Conservation (phyloP, 1,284 basidiomycete species). For the Trametes hirsuta region DNA sequence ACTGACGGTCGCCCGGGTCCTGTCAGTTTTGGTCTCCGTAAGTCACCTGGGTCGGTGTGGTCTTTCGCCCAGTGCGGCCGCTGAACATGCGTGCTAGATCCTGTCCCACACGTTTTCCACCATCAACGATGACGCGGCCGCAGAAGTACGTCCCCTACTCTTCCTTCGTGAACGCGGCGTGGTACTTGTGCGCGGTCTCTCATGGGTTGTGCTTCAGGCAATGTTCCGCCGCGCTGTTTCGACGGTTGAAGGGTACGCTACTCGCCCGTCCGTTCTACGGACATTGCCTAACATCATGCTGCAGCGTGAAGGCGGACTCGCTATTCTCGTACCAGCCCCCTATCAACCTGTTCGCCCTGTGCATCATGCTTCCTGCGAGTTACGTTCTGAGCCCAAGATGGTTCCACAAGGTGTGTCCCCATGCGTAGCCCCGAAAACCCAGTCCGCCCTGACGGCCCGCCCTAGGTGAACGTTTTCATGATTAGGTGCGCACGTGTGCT, state of each 20-base stretch:
- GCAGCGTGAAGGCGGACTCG: conserved; percentile 83
- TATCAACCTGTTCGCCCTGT: conserved; percentile 82
- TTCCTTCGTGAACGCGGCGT: background rate
- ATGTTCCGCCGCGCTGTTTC: conserved; percentile 93
- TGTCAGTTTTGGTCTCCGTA: conserved; percentile 76
- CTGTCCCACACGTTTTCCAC: conserved; percentile 92
- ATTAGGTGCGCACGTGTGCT: conserved; percentile 52
- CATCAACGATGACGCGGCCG: conserved; percentile 89
- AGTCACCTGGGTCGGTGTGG: conserved; percentile 29
- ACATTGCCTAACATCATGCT: conserved; percentile 22
- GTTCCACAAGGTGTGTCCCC: conserved; percentile 76
- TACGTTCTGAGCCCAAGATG: conserved; percentile 77
- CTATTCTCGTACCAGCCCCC: conserved; percentile 94
- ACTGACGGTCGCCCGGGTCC: background rate
- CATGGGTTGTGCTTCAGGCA: conserved; percentile 48
- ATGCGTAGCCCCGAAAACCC: background rate
- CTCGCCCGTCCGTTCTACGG: background rate
- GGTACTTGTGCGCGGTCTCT: background rate
- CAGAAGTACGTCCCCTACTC: conserved; percentile 62
- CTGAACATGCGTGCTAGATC: conserved; percentile 56
- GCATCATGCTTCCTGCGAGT: conserved; percentile 82
- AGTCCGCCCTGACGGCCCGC: background rate
- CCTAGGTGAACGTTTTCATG: conserved; percentile 84
- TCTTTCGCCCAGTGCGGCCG: too few relatives aligned
- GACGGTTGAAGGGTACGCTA: conserved; percentile 81